phyloP scores from a whole-genome alignment of 2,329 filamentous ascomycete species.

The Pezicula rhizophila region DNA sequence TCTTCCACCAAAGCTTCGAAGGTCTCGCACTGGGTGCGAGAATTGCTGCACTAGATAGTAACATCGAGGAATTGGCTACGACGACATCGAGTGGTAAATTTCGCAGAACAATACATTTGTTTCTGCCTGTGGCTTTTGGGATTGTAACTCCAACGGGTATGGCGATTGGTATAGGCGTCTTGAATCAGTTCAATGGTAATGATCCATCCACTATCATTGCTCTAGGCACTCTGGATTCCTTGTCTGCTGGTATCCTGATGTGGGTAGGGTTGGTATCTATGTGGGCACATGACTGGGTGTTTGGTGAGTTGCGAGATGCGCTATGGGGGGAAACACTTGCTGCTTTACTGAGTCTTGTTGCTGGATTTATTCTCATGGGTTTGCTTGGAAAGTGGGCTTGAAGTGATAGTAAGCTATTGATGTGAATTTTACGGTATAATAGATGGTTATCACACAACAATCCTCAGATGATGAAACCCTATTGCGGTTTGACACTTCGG shows the following conservation, averaged over 20 bases:
- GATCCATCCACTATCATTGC: constrained; percentile 62
- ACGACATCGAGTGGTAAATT: no score
- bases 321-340: constrained; percentile 40
- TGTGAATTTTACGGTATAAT: background rate
- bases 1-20: constrained; percentile 77
- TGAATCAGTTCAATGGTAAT: constrained; percentile 68
- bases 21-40: constrained; percentile 67
- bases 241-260: constrained; percentile 70
- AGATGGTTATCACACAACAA: no score
- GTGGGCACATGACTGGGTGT: constrained; percentile 70
- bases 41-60: constrained; percentile 45
- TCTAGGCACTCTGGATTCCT: constrained; percentile 66
- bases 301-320: constrained; percentile 50
- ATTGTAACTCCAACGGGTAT: constrained; percentile 72
- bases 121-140: constrained; percentile 59
- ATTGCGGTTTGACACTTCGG: no score
- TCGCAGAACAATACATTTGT: constrained; percentile 20
- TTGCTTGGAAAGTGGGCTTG: constrained; percentile 71
- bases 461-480: no score
- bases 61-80: constrained; percentile 36
- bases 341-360: constrained; percentile 48
- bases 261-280: constrained; percentile 79
- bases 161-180: constrained; percentile 70
- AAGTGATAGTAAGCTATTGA: constrained; percentile 2
- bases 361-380: constrained; percentile 64